phyloP scores from a whole-genome alignment of 441 rosid species.

The Adansonia madagascariensis region DNA sequence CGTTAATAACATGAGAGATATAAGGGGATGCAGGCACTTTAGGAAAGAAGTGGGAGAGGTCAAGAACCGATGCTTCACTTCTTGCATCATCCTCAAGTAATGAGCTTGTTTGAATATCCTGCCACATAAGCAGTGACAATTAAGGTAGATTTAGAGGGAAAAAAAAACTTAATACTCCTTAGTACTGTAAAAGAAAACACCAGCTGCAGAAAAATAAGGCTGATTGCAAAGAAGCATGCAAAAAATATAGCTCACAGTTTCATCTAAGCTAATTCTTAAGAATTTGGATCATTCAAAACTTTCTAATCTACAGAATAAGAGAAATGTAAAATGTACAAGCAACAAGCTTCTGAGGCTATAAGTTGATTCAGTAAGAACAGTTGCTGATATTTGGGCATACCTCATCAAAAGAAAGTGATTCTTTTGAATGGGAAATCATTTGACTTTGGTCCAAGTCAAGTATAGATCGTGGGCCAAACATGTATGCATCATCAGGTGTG shows the following conservation, averaged over 20 bases:
- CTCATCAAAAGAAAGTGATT: slow-evolving; percentile 87
- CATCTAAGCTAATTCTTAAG: background rate
- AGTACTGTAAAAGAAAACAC: background rate
- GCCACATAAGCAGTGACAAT: slow-evolving; percentile 23
- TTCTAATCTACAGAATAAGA: background rate
- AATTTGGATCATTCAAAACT: background rate
- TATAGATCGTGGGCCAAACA: slow-evolving; percentile 60
- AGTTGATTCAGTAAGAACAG: background rate
- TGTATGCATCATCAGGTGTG: slow-evolving; percentile 83
- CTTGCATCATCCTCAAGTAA: slow-evolving; percentile 63
- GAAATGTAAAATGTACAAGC: background rate
- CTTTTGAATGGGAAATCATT: slow-evolving; percentile 61
- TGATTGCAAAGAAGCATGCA: background rate
- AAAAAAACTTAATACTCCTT: background rate
- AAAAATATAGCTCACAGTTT: background rate
- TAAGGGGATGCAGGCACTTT: slow-evolving; percentile 39
- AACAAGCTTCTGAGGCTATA: background rate
- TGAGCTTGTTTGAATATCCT: slow-evolving; percentile 65
- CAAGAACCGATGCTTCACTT: slow-evolving; percentile 75
- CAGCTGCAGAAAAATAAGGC: background rate
- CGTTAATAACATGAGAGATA: slow-evolving; percentile 65
- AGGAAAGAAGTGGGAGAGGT: slow-evolving; percentile 58
- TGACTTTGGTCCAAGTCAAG: slow-evolving; percentile 52
- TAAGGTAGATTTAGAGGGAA: background rate
- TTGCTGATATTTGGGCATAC: slow-evolving; percentile 36